Base-by-base conservation (phyloP, 148 eudicot genomes). In the Chenopodium formosanum region DNA sequence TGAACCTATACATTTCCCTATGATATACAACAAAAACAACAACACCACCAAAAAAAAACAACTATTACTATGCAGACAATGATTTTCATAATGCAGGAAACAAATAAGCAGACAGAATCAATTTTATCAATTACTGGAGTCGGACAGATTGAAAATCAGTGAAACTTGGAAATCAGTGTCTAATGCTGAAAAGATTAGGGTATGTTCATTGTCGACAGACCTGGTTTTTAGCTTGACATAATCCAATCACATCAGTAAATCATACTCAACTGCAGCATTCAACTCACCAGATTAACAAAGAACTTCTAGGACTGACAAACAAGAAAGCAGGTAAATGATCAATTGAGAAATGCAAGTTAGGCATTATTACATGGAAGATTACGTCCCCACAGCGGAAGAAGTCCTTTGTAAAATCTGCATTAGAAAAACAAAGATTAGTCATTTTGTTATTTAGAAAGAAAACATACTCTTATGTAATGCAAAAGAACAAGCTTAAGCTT, bases 371-470 rank as follows among this genome's bases (percentile, higher is more conserved):
- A 95, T 90, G 98, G 98, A 82, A 95, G 91, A 84, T 95, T 95
- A 52, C 98, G 97, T 32, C 98, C 92, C 97, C 97, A 93, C 73
- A 95, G 94, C 68, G 98, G 97, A 89, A 92, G 48, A 44, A 93
- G 90, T 68, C 97, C 98, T 86, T 76, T 91, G 88, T 95, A 95
- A 82, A 95, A 91, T 74, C 97, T 92, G 98, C 89, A 92, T 71
- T 40, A 52, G 47, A 31, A 56, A 78, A 73, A 85, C 78, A 86
- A 68, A 46, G 66, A 66, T 73, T 53, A 68, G 79, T 34, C 46
- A 76, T 52, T 46, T 47, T 32, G 19, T 66, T 32, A 17, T 29
- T 37, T 48, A n/a, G 22, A 80, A 40, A 72, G 1, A 70, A 37
- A 4, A 14, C 40, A 67, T 14, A 11, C 37, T 14, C 60, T 40